These are phyloP conservation scores for Penicillium sp. DNA, from an alignment of 2,329 filamentous ascomycete genomes.

Conservation along the genomic window DNA sequence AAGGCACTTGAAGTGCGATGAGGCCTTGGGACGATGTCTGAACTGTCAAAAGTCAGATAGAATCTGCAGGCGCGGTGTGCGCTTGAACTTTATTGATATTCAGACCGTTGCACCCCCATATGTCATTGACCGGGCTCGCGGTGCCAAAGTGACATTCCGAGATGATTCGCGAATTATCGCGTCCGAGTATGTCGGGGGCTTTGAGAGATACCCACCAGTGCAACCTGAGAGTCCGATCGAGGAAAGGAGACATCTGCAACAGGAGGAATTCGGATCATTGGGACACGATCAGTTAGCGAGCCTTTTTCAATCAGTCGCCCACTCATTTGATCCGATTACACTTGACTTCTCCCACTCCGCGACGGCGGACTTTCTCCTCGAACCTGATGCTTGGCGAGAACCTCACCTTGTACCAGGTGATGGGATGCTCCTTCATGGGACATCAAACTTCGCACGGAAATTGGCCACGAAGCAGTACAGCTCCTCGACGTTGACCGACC, in stretches of 20 bases:
- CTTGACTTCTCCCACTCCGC: slow-evolving; percentile 41
- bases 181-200: slow-evolving; percentile 79
- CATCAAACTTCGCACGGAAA: slow-evolving; percentile 36
- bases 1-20: slow-evolving; percentile 86
- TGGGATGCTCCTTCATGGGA: slow-evolving; percentile 26
- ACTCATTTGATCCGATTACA: slow-evolving; percentile 48
- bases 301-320: slow-evolving; percentile 50
- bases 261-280: slow-evolving; percentile 30
- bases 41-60: slow-evolving; percentile 88
- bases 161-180: slow-evolving; percentile 89
- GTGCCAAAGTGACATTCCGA: slow-evolving; percentile 72
- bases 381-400: slow-evolving; percentile 25
- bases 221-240: slow-evolving; percentile 38
- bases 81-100: slow-evolving; percentile 87
- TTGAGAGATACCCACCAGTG: slow-evolving; percentile 63
- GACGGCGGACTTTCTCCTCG: slow-evolving; percentile 26
- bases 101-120: slow-evolving; percentile 65
- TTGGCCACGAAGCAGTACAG: slow-evolving; percentile 42
- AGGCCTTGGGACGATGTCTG: slow-evolving; percentile 60
- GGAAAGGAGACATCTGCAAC: slow-evolving; percentile 13
- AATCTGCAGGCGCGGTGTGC: slow-evolving; percentile 77
- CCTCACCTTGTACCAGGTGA: slow-evolving; percentile 21
- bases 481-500: slow-evolving; percentile 63
- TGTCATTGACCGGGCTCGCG: slow-evolving; percentile 54
- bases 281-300: slow-evolving; percentile 37